Base-by-base conservation (phyloP, 176 grass and related monocot species). In the Ampelocalamus luodianensis region DNA sequence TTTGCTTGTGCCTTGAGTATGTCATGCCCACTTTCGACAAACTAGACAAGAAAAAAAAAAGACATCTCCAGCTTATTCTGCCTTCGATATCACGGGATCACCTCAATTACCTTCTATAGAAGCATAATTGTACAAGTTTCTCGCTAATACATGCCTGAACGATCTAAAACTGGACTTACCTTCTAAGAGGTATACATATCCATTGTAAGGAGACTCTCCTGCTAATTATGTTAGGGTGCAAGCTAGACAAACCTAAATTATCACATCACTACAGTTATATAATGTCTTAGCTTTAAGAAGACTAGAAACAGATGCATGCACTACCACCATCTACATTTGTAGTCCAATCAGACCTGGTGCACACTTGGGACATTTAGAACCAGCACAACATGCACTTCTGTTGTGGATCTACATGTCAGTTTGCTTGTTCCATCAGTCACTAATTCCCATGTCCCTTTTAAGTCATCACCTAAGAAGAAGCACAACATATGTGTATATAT, bases 361-460 rank as follows among this genome's bases (percentile, higher is more conserved):
- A 74, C 60, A 80, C 17, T 75, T 61, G 24, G 40, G n/a, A 54
- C 44, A 77, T 71, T 69, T 24, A 77, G 86, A 77, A 71, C 32
- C 65, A 53, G 54, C 65, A 72, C 72, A 36, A 6, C 29, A 64
- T 26, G 79, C 86, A 77, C 64, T 71, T 85, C 67, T 37, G 65
- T 29, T 72, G 71, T 49, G 70, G 78, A 85, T 53, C 71, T 85
- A 24, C 89, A 83, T 74, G 59, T 13, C 20, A 23, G 59, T 29
- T 90, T 90, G 89, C 79, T 90, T 87, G 84, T 49, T 64, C 79
- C 89, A 65, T 90, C 79, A 36, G 84, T 83, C 79, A 90, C 88
- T 60, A 79, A 65, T 49, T 73, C 72, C 8, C 7, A 0, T 27
- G 66, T 55, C 45, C 75, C 24, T 59, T 62, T 72, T 68, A 32